phyloP scores from a whole-genome alignment of 257 asterid genomes.

The Ehretia macrophylla region DNA sequence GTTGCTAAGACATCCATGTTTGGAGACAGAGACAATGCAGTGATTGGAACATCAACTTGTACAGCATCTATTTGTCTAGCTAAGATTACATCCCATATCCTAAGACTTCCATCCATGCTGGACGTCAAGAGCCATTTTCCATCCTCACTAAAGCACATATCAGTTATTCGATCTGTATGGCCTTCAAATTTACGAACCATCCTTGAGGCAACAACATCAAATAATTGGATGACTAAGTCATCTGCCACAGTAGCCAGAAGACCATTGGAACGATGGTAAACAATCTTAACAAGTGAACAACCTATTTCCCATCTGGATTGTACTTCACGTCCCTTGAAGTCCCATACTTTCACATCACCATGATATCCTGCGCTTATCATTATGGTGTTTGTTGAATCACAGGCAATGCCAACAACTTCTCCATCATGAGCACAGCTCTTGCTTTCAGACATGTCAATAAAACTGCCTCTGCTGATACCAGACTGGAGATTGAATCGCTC shows the following conservation, averaged over 20 bases:
- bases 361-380: constrained; percentile 77
- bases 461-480: constrained; percentile 82
- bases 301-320: constrained; percentile 73
- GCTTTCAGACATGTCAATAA: constrained; percentile 49
- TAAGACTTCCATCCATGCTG: constrained; percentile 90
- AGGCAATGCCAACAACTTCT: constrained; percentile 76
- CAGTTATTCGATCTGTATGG: constrained; percentile 83
- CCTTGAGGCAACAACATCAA: constrained; percentile 69
- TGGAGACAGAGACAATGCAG: constrained; percentile 82
- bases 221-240: constrained; percentile 79
- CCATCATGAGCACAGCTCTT: constrained; percentile 58
- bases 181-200: constrained; percentile 90
- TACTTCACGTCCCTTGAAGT: constrained; percentile 56
- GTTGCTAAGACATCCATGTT: constrained; percentile 88
- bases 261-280: constrained; percentile 73
- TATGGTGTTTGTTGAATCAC: constrained; percentile 78
- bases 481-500: constrained; percentile 95
- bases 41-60: constrained; percentile 67
- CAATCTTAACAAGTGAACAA: constrained; percentile 58
- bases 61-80: constrained; percentile 85
- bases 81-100: constrained; percentile 86
- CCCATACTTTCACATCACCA: constrained; percentile 91
- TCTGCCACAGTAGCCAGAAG: constrained; percentile 82
- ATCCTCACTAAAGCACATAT: constrained; percentile 83
- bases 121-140: constrained; percentile 93